Evolutionary conservation across 116 monocot species (phyloP).

Genomic region (Posidonia oceanica): DNA sequence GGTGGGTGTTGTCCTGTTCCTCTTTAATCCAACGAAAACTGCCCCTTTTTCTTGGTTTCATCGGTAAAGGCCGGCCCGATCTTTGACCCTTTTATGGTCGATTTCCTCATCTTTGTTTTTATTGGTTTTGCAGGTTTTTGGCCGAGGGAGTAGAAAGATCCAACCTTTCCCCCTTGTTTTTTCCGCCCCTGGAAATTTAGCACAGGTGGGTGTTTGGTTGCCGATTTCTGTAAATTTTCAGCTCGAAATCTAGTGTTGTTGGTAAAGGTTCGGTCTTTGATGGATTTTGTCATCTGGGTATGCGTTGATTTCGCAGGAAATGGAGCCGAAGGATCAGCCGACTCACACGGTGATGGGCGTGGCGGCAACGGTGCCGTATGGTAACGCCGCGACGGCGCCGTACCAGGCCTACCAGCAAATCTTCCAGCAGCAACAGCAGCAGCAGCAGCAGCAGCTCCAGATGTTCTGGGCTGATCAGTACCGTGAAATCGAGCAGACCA

Average conservation of each 20-base stretch:
- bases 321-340: constrained; percentile 16
- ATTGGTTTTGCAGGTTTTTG: too few species aligned
- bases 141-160: too few species aligned
- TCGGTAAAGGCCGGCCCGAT: too few species aligned
- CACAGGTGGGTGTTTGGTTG: too few species aligned
- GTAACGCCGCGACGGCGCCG: constrained; percentile 22
- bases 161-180: too few species aligned
- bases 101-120: too few species aligned
- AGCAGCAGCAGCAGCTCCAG: constrained; percentile 25
- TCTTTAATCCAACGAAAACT: too few species aligned
- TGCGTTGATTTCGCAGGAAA: neutral
- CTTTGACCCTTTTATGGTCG: too few species aligned
- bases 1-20: too few species aligned
- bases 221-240: too few species aligned
- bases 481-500: constrained; percentile 31
- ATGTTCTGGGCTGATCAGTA: constrained; percentile 43
- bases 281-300: neutral
- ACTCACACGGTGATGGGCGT: constrained; percentile 49
- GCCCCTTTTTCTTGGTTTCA: too few species aligned
- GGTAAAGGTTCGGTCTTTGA: neutral
- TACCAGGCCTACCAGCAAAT: constrained; percentile 22
- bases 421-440: constrained; percentile 13
- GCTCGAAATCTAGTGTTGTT: neutral
- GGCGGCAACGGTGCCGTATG: constrained; percentile 23
- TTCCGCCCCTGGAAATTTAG: too few species aligned